Evolutionary conservation across 208 protist genomes (phyloP).

Genomic region (Leishmania gerbilli): DNA sequence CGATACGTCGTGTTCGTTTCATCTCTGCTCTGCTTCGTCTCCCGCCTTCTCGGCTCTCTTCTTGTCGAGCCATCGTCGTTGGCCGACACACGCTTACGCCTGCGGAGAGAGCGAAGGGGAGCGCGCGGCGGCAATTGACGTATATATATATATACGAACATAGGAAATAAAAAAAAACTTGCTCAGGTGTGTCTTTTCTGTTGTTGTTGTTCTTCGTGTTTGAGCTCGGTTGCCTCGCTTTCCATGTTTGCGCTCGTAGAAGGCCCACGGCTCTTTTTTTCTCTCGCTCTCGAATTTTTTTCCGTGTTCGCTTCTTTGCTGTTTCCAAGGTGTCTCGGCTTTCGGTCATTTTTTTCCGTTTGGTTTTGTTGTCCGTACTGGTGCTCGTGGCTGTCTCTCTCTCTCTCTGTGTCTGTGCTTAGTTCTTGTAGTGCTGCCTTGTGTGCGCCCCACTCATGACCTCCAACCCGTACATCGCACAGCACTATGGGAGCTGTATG

Average conservation of each 20-base stretch:
- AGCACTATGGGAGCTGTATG: constrained; percentile 63
- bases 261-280: neutral
- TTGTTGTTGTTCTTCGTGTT: neutral
- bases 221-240: too few relatives aligned
- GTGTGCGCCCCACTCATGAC: constrained; percentile 34
- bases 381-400: neutral
- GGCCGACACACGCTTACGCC: neutral
- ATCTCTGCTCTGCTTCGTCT: neutral
- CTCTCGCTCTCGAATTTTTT: neutral
- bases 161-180: neutral
- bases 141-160: neutral
- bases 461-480: constrained; percentile 70
- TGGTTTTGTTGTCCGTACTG: constrained; percentile 1
- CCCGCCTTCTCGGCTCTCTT: neutral
- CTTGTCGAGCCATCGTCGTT: neutral
- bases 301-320: neutral
- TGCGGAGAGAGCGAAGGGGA: neutral
- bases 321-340: neutral
- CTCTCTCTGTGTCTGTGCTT: constrained; percentile 2
- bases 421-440: constrained; percentile 20
- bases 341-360: neutral
- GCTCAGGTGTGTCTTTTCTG: neutral
- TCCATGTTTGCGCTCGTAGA: neutral
- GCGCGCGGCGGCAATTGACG: neutral
- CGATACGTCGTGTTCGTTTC: neutral